Evolutionary conservation across 1,284 basidiomycete species (phyloP), one percentile per base, ranked within the genome.

Genomic region (Takashimella tepidaria): DNA sequence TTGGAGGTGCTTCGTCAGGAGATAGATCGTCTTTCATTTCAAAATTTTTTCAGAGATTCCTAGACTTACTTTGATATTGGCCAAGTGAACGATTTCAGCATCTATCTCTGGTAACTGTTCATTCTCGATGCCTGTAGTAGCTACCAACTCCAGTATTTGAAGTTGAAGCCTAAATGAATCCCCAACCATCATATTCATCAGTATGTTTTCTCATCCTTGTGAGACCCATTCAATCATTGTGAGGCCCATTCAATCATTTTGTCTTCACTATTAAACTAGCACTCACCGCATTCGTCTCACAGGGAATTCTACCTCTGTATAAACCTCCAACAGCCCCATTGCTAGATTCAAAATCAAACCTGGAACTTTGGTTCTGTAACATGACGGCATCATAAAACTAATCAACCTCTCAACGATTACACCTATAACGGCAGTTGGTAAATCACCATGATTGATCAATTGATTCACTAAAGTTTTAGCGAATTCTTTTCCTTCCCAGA

Each of bases 241-340:
- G n/a, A n/a, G n/a, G n/a, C n/a, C n/a, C n/a, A n/a, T n/a, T n/a
- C n/a, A n/a, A n/a, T n/a, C n/a, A n/a, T 37, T 16, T 16, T 37
- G 8, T 37, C 31, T 16, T 37, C 31, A 8, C 31, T 37, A 8
- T 37, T 37, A n/a, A 6, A 3, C 19, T 8, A 23, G 12, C 5
- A 53, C 68, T 54, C 47, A 70, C 64, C 70, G 62, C 37, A 64
- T 49, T 11, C 67, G 46, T 13, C 67, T 54, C 2, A 70, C 41
- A 0, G 76, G 75, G 24, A 57, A 66, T 3, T 51, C 43, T 3
- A 58, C 49, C 2, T 45, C 54, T 1, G 45, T 53, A 54, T 77
- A 77, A 0, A 68, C 11, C 1, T 25, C 31, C 11, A 73, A 54
- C 2, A 69, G 40, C 16, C 58, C 57, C 12, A 65, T 57, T 1